Percentiles rank a stretch among this genome's conserved stretches.
These are phyloP conservation scores for Oryza coarctata DNA, from an alignment of 176 grass and related monocot genomes.

Conservation along the genomic window DNA sequence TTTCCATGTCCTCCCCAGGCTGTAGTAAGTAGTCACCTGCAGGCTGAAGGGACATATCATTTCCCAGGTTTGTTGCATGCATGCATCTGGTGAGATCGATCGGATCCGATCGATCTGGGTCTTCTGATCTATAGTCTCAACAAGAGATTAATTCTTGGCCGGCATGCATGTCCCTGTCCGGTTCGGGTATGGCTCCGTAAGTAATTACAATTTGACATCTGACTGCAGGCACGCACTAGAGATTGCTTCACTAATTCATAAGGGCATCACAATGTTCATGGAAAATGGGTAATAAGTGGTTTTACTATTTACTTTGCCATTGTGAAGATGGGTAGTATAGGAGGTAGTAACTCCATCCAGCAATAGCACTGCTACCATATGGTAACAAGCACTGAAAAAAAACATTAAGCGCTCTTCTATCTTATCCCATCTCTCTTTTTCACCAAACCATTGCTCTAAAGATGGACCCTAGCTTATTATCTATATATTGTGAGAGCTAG, in stretches of 20 bases:
- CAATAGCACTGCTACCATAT: no score
- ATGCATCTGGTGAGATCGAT: neutral
- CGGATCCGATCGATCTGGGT: neutral
- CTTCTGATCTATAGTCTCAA: neutral
- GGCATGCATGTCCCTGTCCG: neutral
- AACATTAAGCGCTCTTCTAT: no score
- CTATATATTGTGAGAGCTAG: no score
- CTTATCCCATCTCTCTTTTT: no score
- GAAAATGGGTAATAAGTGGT: no score
- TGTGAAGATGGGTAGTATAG: no score
- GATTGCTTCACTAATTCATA: neutral
- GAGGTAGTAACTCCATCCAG: no score
- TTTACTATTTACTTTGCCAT: no score
- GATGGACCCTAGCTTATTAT: no score
- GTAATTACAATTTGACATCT: neutral
- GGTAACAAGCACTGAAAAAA: no score
- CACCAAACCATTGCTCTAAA: no score
- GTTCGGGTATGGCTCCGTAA: neutral
- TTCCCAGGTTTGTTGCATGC: neutral
- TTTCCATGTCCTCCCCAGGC: neutral
- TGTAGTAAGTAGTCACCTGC: neutral
- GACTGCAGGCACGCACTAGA: conserved; percentile 1
- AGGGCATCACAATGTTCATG: no score
- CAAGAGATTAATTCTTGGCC: neutral
- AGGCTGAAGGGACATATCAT: neutral